Evolutionary conservation across 495 filamentous ascomycete species (phyloP).

Genomic region (Rhizodiscina lignyota): DNA sequence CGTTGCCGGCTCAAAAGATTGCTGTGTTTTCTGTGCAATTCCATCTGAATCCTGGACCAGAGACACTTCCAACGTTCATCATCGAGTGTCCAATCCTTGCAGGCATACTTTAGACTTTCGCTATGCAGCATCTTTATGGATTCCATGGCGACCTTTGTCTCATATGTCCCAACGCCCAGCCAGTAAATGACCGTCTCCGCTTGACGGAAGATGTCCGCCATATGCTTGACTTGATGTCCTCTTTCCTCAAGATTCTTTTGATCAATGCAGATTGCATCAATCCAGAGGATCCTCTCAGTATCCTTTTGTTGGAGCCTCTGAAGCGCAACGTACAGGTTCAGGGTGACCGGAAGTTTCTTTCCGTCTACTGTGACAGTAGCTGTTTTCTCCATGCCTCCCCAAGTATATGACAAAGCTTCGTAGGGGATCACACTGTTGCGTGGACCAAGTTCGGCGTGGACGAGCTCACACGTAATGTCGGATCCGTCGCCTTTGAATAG

Average conservation of each 20-base stretch:
- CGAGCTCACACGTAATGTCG: slow-evolving; percentile 6
- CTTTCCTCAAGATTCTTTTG: slow-evolving; percentile 18
- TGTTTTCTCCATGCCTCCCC: slow-evolving; percentile 8
- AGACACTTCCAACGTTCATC: slow-evolving; percentile 1
- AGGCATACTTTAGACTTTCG: background rate
- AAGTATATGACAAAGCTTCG: slow-evolving; percentile 16
- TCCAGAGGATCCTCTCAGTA: slow-evolving; percentile 13
- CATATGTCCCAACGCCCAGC: slow-evolving; percentile 14
- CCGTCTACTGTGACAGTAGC: slow-evolving; percentile 1
- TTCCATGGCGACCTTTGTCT: slow-evolving; percentile 3
- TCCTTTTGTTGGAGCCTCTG: slow-evolving; percentile 3
- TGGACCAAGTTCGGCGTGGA: slow-evolving; percentile 4
- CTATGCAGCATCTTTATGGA: slow-evolving; percentile 2
- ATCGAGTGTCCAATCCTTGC: background rate
- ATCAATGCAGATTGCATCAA: slow-evolving; percentile 26
- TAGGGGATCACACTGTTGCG: background rate
- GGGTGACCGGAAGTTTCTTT: background rate
- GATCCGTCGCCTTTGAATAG: slow-evolving; percentile 4
- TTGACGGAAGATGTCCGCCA: slow-evolving; percentile 19
- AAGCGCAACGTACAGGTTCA: slow-evolving; percentile 4
- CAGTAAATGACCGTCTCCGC: slow-evolving; percentile 18
- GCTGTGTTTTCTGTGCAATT: too few species aligned
- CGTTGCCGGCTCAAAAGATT: too few species aligned
- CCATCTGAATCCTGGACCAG: background rate
- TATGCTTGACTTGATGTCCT: slow-evolving; percentile 17